A percentile compares a stretch with the other conserved stretches of the same genome.
Conservation (phyloP, 768 basidiomycete species). For the Cyclocybe aegerita region DNA sequence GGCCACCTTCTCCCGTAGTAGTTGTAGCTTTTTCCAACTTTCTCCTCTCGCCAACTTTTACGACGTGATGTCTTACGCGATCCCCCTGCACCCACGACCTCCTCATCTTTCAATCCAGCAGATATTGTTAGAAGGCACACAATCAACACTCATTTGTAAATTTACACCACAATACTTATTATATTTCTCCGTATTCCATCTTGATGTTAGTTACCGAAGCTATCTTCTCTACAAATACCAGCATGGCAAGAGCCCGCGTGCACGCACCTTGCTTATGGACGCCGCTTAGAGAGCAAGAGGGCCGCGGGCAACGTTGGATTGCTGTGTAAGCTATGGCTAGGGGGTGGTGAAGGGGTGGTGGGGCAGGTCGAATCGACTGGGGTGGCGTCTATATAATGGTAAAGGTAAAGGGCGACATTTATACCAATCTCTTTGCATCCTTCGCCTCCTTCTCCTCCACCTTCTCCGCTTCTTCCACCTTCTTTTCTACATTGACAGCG, state of each 20-base stretch:
- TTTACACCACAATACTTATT: slow-evolving; percentile 1
- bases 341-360: too few species aligned
- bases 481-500: slow-evolving; percentile 19
- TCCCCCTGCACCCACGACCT: background rate
- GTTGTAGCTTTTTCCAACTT: slow-evolving; percentile 3
- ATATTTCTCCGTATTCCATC: background rate
- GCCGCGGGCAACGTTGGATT: too few species aligned
- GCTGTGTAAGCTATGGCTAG: too few species aligned
- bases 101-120: background rate
- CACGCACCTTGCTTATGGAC: too few species aligned
- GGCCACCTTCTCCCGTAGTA: slow-evolving; percentile 3
- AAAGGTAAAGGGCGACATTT: background rate
- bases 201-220: too few species aligned
- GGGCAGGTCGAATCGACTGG: background rate
- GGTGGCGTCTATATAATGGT: background rate
- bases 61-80: slow-evolving; percentile 8
- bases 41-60: slow-evolving; percentile 3
- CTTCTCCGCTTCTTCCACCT: slow-evolving; percentile 24
- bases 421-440: slow-evolving; percentile 17
- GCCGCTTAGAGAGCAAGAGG: too few species aligned
- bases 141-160: background rate
- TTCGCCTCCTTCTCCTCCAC: slow-evolving; percentile 19
- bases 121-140: too few species aligned
- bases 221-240: too few species aligned
- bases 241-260: too few species aligned